phyloP scores from a whole-genome alignment of 2,329 filamentous ascomycete genomes.

The Xylariomycetidae sp. region DNA sequence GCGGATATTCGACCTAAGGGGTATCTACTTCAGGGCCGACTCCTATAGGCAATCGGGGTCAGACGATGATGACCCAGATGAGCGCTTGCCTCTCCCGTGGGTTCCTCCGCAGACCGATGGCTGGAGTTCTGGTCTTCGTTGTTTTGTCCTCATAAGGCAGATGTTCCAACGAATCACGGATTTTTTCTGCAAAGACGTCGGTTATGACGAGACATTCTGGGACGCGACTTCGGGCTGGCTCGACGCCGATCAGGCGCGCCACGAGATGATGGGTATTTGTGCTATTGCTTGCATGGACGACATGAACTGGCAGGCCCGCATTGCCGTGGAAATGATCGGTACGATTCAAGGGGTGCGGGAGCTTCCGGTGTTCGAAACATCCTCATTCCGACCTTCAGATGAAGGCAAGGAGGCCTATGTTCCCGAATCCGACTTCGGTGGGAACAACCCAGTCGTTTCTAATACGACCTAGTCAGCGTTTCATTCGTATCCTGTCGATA shows the following conservation, averaged over 20 bases:
- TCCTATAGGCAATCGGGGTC: slow-evolving; percentile 2
- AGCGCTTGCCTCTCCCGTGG: slow-evolving; percentile 10
- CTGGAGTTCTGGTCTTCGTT: slow-evolving; percentile 11
- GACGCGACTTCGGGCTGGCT: slow-evolving; percentile 6
- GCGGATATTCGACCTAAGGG: slow-evolving; percentile 2
- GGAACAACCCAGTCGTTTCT: too few relatives aligned
- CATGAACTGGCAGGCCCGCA: slow-evolving; percentile 10
- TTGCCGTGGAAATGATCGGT: slow-evolving; percentile 7
- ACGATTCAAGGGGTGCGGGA: not conserved
- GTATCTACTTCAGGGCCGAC: slow-evolving; percentile 1
- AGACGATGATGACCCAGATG: not conserved
- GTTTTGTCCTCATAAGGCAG: slow-evolving; percentile 10
- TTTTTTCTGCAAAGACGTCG: slow-evolving; percentile 1
- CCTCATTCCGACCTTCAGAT: too few relatives aligned
- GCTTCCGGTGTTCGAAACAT: too few relatives aligned
- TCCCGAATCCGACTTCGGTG: too few relatives aligned
- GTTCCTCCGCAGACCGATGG: slow-evolving; percentile 8
- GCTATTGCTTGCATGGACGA: slow-evolving; percentile 7
- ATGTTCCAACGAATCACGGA: slow-evolving; percentile 8
- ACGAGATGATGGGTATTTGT: slow-evolving; percentile 12
- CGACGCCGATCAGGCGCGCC: slow-evolving; percentile 9
- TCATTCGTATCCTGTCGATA: too few relatives aligned
- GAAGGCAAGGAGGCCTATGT: too few relatives aligned
- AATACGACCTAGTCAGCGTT: too few relatives aligned
- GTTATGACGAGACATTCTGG: slow-evolving; percentile 2